phyloP scores from a whole-genome alignment of 805 yeast species.

The Metschnikowia arizonensis region DNA sequence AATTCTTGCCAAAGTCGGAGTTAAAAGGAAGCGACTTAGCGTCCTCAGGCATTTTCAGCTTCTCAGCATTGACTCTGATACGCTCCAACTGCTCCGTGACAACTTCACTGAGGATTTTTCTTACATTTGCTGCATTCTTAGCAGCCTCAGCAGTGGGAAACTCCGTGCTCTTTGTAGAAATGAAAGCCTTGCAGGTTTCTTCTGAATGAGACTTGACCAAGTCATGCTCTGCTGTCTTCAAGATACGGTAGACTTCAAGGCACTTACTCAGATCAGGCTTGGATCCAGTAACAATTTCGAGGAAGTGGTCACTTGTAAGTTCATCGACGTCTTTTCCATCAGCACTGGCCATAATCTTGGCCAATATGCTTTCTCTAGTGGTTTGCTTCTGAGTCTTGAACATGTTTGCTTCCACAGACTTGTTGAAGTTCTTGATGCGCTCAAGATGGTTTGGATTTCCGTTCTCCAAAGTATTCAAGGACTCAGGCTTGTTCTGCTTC shows the following conservation, averaged over 20 bases:
- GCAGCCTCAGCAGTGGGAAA: constrained; percentile 27
- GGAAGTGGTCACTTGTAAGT: constrained; percentile 16
- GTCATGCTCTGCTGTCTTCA: constrained; percentile 26
- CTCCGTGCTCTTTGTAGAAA: constrained; percentile 35
- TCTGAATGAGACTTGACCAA: constrained; percentile 20
- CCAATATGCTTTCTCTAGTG: constrained; percentile 47
- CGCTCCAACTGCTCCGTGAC: constrained; percentile 31
- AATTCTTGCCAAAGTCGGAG: constrained; percentile 23
- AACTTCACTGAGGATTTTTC: constrained; percentile 35
- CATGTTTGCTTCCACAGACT: constrained; percentile 40
- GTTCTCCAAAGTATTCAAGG: constrained; percentile 29
- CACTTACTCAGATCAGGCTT: constrained; percentile 33
- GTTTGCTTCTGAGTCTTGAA: constrained; percentile 35
- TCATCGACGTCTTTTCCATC: constrained; percentile 23
- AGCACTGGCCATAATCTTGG: constrained; percentile 37
- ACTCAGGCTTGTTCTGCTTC: constrained; percentile 38
- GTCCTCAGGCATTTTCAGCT: constrained; percentile 27
- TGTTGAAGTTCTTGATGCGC: constrained; percentile 31
- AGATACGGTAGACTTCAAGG: constrained; percentile 28
- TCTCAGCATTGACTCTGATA: constrained; percentile 28
- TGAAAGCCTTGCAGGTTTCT: constrained; percentile 23
- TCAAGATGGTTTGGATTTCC: constrained; percentile 12
- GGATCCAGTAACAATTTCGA: constrained; percentile 13
- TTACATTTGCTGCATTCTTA: constrained; percentile 30
- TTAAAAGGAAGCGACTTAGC: constrained; percentile 27